Evolutionary conservation across 495 filamentous ascomycete species (phyloP).

Genomic region (Lentithecium fluviatile): DNA sequence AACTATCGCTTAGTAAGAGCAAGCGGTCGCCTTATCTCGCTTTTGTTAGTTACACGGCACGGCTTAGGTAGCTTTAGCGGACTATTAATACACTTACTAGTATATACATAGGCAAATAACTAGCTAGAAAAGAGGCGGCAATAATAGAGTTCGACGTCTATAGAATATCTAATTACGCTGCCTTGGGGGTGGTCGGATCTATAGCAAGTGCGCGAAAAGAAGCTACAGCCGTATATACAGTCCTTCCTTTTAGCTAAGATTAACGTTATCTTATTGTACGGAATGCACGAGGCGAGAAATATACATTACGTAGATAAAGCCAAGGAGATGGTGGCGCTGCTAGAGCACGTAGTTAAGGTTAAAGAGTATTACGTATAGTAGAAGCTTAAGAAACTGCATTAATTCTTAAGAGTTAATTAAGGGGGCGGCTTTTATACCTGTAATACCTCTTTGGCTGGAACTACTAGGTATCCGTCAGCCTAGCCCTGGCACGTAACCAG

Average conservation of each 20-base stretch:
- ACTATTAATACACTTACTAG: conserved; percentile 35
- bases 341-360: too few relatives aligned
- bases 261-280: conserved; percentile 16
- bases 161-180: not conserved
- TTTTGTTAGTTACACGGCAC: conserved; percentile 26
- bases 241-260: conserved; percentile 32
- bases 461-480: too few relatives aligned
- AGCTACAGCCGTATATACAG: conserved; percentile 35
- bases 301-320: not conserved
- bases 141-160: conserved; percentile 10
- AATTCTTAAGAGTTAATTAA: too few relatives aligned
- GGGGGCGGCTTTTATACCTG: too few relatives aligned
- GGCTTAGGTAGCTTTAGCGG: conserved; percentile 22
- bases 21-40: conserved; percentile 23
- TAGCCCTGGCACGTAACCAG: too few relatives aligned
- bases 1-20: conserved; percentile 36
- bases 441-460: too few relatives aligned
- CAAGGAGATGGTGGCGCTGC: not conserved
- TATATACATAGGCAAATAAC: conserved; percentile 31
- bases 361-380: too few relatives aligned
- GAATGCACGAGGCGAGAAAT: not conserved
- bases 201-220: conserved; percentile 28
- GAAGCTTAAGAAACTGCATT: too few relatives aligned
- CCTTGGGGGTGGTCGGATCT: not conserved
- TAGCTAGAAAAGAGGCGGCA: conserved; percentile 3